These are phyloP conservation scores for Cyclotella baltica DNA, from an alignment of 108 stramenopile genomes.

Conservation along the genomic window DNA sequence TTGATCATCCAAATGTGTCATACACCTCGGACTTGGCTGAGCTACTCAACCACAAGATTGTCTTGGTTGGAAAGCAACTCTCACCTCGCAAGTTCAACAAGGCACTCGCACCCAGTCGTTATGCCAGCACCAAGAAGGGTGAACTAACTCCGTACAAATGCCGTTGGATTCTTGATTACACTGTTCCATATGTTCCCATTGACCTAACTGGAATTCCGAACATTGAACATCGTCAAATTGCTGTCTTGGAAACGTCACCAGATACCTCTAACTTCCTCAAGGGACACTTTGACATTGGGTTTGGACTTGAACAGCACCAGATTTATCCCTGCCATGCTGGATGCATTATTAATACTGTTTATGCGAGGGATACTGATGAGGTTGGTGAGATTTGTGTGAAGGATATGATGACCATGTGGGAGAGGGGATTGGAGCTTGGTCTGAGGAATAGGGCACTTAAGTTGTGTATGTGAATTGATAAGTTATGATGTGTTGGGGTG, in stretches of 20 bases:
- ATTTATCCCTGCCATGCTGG: conserved; percentile 79
- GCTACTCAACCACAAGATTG: conserved; percentile 67
- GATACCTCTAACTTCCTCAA: conserved; percentile 61
- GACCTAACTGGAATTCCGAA: conserved; percentile 45
- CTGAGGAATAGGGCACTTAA: conserved; percentile 53
- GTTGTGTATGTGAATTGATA: too few species aligned
- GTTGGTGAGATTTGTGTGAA: conserved; percentile 68
- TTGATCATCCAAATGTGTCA: conserved; percentile 75
- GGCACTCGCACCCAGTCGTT: conserved; percentile 50
- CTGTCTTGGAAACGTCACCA: conserved; percentile 59
- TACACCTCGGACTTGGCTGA: conserved; percentile 68
- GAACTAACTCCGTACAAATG: conserved; percentile 59
- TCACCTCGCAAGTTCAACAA: conserved; percentile 61
- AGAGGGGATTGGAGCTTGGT: conserved; percentile 46
- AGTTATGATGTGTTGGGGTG: too few species aligned
- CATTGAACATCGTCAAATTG: conserved; percentile 70
- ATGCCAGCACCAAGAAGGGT: conserved; percentile 47
- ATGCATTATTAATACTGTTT: conserved; percentile 71
- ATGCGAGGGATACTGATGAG: conserved; percentile 68
- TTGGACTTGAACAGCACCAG: conserved; percentile 71
- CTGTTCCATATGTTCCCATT: conserved; percentile 70
- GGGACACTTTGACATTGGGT: conserved; percentile 71
- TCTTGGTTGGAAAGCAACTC: conserved; percentile 69
- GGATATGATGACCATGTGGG: conserved; percentile 60
- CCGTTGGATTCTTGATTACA: conserved; percentile 71